A percentile compares a stretch with the other conserved stretches of the same genome.
phyloP scores from a whole-genome alignment of 2,329 filamentous ascomycete species.

The Colletotrichum tofieldiae region DNA sequence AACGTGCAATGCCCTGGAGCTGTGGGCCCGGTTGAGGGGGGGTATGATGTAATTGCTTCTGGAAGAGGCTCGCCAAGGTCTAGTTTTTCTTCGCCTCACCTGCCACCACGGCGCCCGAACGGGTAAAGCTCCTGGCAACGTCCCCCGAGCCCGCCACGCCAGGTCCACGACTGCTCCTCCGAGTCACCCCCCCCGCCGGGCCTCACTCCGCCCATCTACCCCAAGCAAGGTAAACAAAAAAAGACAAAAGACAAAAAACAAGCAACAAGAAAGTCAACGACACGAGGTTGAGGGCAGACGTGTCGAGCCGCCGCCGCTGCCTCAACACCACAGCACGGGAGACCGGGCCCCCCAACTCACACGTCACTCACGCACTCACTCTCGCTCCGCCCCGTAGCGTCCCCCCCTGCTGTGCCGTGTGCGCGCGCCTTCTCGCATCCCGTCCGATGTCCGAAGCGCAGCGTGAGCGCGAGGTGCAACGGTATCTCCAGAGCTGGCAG shows the following conservation, averaged over 20 bases:
- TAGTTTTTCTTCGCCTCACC: conserved; percentile 19
- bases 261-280: not conserved
- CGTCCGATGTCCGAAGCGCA: conserved; percentile 43
- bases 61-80: conserved; percentile 18
- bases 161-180: not conserved
- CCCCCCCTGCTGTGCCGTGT: not conserved
- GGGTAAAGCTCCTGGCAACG: conserved; percentile 4
- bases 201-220: not conserved
- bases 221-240: not conserved
- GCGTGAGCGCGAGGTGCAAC: conserved; percentile 53
- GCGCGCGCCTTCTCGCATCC: not conserved
- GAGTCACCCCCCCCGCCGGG: not conserved
- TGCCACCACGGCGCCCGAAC: not conserved
- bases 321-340: not conserved
- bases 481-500: conserved; percentile 52
- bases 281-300: conserved; percentile 3
- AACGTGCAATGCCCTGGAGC: not conserved
- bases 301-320: not conserved
- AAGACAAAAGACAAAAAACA: not conserved
- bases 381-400: conserved; percentile 2
- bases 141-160: conserved; percentile 23
- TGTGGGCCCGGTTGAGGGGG: not conserved
- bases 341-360: not conserved
- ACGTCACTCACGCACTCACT: not conserved
- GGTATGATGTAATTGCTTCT: conserved; percentile 20